phyloP scores from a whole-genome alignment of 495 filamentous ascomycete species.

The Pyrenopolyporus hunteri region DNA sequence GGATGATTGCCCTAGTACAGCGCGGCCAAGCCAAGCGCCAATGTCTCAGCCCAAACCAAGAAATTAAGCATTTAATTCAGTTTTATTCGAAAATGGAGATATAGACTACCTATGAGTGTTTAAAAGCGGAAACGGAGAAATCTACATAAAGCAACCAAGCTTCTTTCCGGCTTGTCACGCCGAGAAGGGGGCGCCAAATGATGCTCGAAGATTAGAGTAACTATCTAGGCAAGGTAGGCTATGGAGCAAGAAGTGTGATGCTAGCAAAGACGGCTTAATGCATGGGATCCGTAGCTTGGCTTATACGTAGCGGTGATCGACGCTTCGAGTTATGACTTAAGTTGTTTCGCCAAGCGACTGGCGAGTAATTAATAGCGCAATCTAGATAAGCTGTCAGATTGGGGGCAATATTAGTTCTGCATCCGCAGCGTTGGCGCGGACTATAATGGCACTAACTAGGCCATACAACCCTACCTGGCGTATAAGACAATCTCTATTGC shows the following conservation, averaged over 20 bases:
- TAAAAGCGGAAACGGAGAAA: neutral
- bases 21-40: conserved; percentile 22
- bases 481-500: conserved; percentile 26
- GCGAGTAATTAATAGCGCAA: conserved; percentile 41
- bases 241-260: conserved; percentile 13
- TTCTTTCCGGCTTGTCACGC: no score
- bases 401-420: conserved; percentile 21
- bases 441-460: conserved; percentile 22
- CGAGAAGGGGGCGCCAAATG: no score
- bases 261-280: conserved; percentile 22
- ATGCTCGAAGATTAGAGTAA: no score
- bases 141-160: no score
- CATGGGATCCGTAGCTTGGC: conserved; percentile 35
- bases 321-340: conserved; percentile 14
- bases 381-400: conserved; percentile 41
- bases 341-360: conserved; percentile 35
- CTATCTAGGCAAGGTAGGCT: neutral
- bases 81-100: conserved; percentile 5
- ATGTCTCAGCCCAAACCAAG: conserved; percentile 10
- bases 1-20: no score
- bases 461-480: conserved; percentile 20
- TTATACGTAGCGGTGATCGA: no score
- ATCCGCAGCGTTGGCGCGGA: conserved; percentile 30
- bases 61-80: conserved; percentile 11
- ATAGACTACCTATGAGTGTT: neutral